Evolutionary conservation across 768 basidiomycete genomes (phyloP).

Genomic region (Suillus placidus): DNA sequence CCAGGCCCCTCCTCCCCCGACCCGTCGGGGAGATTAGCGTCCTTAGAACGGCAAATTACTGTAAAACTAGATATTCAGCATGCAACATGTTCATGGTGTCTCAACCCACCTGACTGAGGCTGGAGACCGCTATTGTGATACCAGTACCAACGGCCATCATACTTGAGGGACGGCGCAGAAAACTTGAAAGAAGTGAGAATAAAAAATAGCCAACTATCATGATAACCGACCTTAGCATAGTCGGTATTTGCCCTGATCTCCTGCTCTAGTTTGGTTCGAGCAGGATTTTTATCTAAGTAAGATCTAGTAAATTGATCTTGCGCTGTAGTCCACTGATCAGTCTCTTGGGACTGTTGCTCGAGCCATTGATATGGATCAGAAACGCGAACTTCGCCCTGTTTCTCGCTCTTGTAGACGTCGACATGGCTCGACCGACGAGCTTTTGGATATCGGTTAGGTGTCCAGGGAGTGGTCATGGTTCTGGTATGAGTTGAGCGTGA

Average conservation of each 20-base stretch:
- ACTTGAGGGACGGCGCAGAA: slow-evolving; percentile 58
- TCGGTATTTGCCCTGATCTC: slow-evolving; percentile 58
- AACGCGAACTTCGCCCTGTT: slow-evolving; percentile 62
- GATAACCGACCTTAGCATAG: slow-evolving; percentile 46
- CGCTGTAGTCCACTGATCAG: slow-evolving; percentile 61
- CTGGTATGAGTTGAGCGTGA: slow-evolving; percentile 18
- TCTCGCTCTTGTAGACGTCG: slow-evolving; percentile 69
- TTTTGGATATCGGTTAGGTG: slow-evolving; percentile 59
- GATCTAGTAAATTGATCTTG: slow-evolving; percentile 61
- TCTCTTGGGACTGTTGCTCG: slow-evolving; percentile 64
- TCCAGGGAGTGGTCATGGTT: slow-evolving; percentile 49
- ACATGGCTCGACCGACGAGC: slow-evolving; percentile 68
- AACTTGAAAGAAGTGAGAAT: slow-evolving; percentile 46
- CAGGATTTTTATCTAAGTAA: slow-evolving; percentile 65
- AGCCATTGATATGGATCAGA: slow-evolving; percentile 79
- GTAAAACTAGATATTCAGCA: background rate
- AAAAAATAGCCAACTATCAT: background rate
- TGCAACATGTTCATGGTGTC: background rate
- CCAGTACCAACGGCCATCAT: slow-evolving; percentile 82
- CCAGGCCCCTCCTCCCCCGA: slow-evolving; percentile 44
- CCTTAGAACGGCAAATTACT: slow-evolving; percentile 68
- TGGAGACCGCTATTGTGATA: slow-evolving; percentile 78
- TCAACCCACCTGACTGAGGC: slow-evolving; percentile 51
- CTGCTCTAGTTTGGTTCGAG: slow-evolving; percentile 58
- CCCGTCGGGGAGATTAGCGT: slow-evolving; percentile 55